phyloP scores from a whole-genome alignment of 2,329 filamentous ascomycete genomes.

The Colletotrichum sojae region DNA sequence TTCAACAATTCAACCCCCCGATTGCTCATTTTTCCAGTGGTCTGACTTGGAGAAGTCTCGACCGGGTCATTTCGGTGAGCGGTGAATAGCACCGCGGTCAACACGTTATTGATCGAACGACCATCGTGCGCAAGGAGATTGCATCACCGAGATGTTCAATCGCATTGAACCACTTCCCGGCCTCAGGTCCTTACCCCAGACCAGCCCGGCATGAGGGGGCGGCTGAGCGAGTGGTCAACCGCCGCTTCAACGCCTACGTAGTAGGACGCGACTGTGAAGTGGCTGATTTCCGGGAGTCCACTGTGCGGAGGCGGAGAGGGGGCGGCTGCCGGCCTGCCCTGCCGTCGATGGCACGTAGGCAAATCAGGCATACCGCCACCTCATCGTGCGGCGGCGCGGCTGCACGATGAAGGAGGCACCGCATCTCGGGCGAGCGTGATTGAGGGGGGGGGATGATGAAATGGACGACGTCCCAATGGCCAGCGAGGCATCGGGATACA shows the following conservation, averaged over 20 bases:
- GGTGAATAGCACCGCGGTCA: neutral
- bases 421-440: constrained; percentile 24
- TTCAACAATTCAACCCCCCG: constrained; percentile 3
- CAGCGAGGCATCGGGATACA: constrained; percentile 6
- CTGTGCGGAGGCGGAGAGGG: no score
- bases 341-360: constrained; percentile 3
- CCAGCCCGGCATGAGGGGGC: no score
- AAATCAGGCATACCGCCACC: constrained; percentile 18
- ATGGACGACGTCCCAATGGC: constrained; percentile 22
- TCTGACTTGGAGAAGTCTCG: constrained; percentile 13
- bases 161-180: no score
- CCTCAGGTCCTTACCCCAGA: no score
- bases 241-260: no score
- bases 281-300: no score
- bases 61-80: constrained; percentile 22
- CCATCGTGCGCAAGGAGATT: constrained; percentile 25
- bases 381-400: constrained; percentile 26
- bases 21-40: constrained; percentile 10
- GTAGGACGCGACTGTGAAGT: no score
- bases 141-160: constrained; percentile 14
- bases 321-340: neutral
- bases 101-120: constrained; percentile 19
- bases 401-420: constrained; percentile 29
- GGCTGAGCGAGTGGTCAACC: no score
- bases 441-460: constrained; percentile 32